Evolutionary conservation across 495 filamentous ascomycete genomes (phyloP), one percentile per base, ranked within the genome.

Genomic region (Neurospora sp.): DNA sequence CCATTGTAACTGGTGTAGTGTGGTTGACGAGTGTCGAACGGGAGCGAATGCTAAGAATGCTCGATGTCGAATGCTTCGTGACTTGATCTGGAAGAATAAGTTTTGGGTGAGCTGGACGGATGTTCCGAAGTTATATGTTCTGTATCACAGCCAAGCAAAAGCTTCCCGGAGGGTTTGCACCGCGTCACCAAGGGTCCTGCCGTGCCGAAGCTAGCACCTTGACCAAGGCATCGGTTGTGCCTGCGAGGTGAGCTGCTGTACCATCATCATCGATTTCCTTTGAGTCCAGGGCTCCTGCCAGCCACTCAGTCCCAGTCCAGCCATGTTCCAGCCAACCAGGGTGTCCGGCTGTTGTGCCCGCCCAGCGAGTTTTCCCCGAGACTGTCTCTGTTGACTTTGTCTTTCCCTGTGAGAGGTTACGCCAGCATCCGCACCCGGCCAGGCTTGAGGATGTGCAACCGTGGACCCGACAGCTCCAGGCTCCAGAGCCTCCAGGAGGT

Each of bases 1-100:
- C 73, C 75, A 77, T 77, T 66, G 54, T 66, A 66, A 66, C 54
- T 66, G 27, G 12, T 66, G 27, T 66, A 6, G 23, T 66, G 54
- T 66, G 54, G 54, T 66, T 35, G 54, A 37, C 14, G 49, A 60
- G 49, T 60, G 49, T 60, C 11, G 27, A 66, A 66, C 12, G 54
- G 31, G 54, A 66, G 54, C 54, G 14, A 35, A 18, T 1, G 0
- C 27, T 35, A 66, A 35, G 54, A 66, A 66, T 66, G 54, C 54
- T 66, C 54, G 2, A 66, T 66, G 27, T 66, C 6, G 27, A 66
- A 35, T 66, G 54, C 23, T 66, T 35, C 14, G 14, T 16, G 54
- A 66, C 14, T 60, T 35, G 54, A 66, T 60, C 12, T 9, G 27
- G 0, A 5, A 49, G 12, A 37, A 18, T 16, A 1, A 35, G 11